Conservation (phyloP, 768 basidiomycete species). For the Russula sp. region DNA sequence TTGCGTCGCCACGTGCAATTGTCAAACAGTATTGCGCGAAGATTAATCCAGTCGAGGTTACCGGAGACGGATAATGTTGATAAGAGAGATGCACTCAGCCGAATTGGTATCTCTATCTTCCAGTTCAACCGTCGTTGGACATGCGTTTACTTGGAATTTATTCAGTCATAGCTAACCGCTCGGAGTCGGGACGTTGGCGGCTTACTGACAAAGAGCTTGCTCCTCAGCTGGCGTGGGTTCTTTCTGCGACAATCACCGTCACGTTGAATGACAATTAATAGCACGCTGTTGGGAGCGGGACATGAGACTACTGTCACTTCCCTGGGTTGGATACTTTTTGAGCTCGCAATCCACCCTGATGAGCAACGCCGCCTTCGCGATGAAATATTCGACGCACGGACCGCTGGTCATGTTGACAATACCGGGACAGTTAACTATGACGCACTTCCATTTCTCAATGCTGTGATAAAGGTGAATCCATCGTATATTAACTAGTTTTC, state of each 20-base stretch:
- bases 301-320: constrained; percentile 13
- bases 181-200: constrained; percentile 6
- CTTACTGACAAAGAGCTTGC: constrained; percentile 10
- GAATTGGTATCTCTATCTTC: constrained; percentile 2
- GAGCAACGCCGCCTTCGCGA: constrained; percentile 15
- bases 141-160: neutral
- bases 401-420: neutral
- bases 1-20: constrained; percentile 11
- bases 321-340: constrained; percentile 15
- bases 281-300: constrained; percentile 17
- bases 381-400: constrained; percentile 11
- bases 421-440: neutral
- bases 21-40: constrained; percentile 11
- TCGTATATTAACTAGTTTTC: neutral
- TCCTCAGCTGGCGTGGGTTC: constrained; percentile 12
- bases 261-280: neutral
- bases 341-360: constrained; percentile 10
- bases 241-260: too few species aligned
- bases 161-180: constrained; percentile 11
- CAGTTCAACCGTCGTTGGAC: neutral
- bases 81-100: constrained; percentile 13
- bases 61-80: neutral
- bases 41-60: constrained; percentile 2
- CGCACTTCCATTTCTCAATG: constrained; percentile 13
- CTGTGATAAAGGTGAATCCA: constrained; percentile 17